Evolutionary conservation across 2,329 filamentous ascomycete genomes (phyloP), one percentile per base, ranked within the genome.

Genomic region (Waltergamsia citrina): DNA sequence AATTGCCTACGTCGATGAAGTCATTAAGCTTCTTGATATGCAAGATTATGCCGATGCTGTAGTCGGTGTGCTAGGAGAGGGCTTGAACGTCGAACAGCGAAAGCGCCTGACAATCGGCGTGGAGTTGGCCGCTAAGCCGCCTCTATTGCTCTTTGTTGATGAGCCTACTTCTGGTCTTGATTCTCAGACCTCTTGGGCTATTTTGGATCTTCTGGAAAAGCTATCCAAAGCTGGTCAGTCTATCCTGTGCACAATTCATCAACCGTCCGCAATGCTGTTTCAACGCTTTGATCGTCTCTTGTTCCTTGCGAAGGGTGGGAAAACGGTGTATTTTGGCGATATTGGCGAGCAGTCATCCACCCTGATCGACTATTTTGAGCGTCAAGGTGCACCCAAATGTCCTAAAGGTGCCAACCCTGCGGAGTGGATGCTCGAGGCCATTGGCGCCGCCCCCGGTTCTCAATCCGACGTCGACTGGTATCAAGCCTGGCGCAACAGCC

Each of bases 1-100:
- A 60, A 54, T 86, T 2, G 79, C 74, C 2, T 93, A 93, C 39
- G 85, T 92, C 11, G 79, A 87, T 15, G 31, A 33, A 14, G 35
- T 37, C 33, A 75, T 78, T 46, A 63, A 65, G 49, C 67, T 80
- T 56, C 57, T 80, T 6, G 67, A 72, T 41, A 77, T 80, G 72
- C 55, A 68, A 25, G 72, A 77, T 33, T 78, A 75, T 36, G 71
- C 74, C 1, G 71, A 79, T 33, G 72, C 73, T 0, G 65, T 79
- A 3, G 71, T 80, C 19, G 76, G 76, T 42, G 57, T 69, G 1
- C 66, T 71, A 0, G 74, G 74, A 1, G 67, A 66, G 33, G 71
- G 70, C n/a, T 54, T 76, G 2, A 73, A 72, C 31, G 65, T 75
- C 2, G 71, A 76, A 40, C 71, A 76, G 43, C 59, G 71, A 3